Base-by-base conservation (phyloP, 1,139 yeast species). In the Magnusiomyces magnusii region DNA sequence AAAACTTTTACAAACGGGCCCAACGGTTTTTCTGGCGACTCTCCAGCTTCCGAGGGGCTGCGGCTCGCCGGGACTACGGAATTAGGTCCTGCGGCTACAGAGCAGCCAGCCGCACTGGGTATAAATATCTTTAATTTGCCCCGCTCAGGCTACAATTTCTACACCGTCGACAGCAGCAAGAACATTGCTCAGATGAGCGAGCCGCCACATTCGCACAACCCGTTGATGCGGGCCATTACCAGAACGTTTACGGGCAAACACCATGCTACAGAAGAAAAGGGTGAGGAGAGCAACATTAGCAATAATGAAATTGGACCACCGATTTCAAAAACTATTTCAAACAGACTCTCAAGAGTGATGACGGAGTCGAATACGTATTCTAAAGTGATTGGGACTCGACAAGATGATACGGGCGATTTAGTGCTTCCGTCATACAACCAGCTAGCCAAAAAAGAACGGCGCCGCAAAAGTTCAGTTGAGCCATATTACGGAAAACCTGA, bases 351-450 rank as follows among this genome's bases (percentile, higher is more conserved):
- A 2, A 49, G 44, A 9, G 53, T 25, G 3, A 24, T 28, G 17
- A 21, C 55, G 15, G 51, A 19, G 13, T 9, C 52, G 21, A 21
- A 25, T 2, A 42, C 31, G 2, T 59, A 57, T 47, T 47, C 59
- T 19, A 60, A 60, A 19, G 53, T 56, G 9, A 54, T 60, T 19
- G 58, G 60, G 25, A 39, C 50, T 23, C 55, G 39, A 9, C 50
- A 58, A 24, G 34, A 34, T 47, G 60, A 57, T 7, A 54, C 56
- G 19, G 62, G 62, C 9, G 62, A 60, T 27, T 23, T 60, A 39
- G 44, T 27, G 0, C 13, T 50, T 1, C 47, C 25, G 1, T 53
- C 51, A 3, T 44, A 44, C 27, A 13, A 41, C 47, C 36, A 31
- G 13, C 10, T 9, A 31, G 36, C 7, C 7, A 31, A 31, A 31